A percentile compares a stretch with the other conserved stretches of the same genome.
Evolutionary conservation across 176 grass and related monocot species (phyloP).

Genomic region (Musa itinerans): DNA sequence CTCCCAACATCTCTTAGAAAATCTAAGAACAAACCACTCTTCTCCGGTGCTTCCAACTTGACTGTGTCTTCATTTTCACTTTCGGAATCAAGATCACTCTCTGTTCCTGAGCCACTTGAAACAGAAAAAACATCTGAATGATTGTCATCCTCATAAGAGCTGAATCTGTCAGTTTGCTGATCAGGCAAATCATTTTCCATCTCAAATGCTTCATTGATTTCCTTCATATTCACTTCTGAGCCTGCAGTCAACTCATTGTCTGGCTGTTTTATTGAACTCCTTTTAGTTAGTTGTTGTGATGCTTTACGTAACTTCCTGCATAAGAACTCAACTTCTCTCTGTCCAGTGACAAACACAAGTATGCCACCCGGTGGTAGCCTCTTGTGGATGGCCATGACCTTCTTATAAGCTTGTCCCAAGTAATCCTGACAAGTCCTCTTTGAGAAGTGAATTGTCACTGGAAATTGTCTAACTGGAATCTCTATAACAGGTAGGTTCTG

Average conservation of each 20-base stretch:
- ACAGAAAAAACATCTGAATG: slow-evolving; percentile 35
- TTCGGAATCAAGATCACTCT: slow-evolving; percentile 48
- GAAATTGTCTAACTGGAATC: slow-evolving; percentile 76
- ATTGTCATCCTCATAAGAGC: slow-evolving; percentile 41
- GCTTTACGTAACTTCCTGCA: slow-evolving; percentile 62
- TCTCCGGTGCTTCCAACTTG: slow-evolving; percentile 31
- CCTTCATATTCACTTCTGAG: slow-evolving; percentile 54
- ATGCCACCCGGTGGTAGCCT: slow-evolving; percentile 77
- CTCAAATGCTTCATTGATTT: slow-evolving; percentile 91
- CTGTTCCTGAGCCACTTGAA: slow-evolving; percentile 61
- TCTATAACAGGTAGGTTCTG: slow-evolving; percentile 61
- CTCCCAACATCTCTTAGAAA: slow-evolving; percentile 46
- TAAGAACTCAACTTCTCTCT: slow-evolving; percentile 82
- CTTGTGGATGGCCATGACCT: slow-evolving; percentile 84
- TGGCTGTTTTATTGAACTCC: slow-evolving; percentile 29
- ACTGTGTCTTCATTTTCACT: slow-evolving; percentile 46
- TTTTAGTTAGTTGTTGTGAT: slow-evolving; percentile 35
- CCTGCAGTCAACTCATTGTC: slow-evolving; percentile 14
- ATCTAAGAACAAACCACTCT: slow-evolving; percentile 45
- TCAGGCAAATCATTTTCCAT: slow-evolving; percentile 43
- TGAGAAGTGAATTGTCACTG: slow-evolving; percentile 79
- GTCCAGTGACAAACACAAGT: slow-evolving; percentile 96
- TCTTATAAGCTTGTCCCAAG: slow-evolving; percentile 84
- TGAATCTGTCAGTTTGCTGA: slow-evolving; percentile 52
- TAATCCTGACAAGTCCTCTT: slow-evolving; percentile 83